phyloP scores from a whole-genome alignment of 768 basidiomycete genomes.

The Leucocoprinus birnbaumii region DNA sequence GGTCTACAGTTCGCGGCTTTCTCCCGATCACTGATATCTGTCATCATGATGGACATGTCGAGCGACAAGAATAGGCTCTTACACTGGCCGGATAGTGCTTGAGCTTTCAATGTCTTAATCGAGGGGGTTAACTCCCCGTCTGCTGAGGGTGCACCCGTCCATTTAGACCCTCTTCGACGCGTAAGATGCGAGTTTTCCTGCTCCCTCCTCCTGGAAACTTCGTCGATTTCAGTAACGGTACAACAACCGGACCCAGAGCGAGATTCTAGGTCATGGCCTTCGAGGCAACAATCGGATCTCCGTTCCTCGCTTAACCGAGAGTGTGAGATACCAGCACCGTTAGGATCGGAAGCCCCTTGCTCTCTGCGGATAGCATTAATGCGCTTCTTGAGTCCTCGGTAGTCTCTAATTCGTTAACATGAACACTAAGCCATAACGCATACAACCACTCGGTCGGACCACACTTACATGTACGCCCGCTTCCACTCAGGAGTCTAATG shows the following conservation, averaged over 20 bases:
- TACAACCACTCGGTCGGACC: too few species aligned
- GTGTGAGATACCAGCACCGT: background rate
- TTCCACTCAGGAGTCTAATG: conserved; percentile 73
- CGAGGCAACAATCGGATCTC: conserved; percentile 10
- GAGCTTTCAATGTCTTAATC: background rate
- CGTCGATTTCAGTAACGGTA: background rate
- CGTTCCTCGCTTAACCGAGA: background rate
- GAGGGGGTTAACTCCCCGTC: background rate
- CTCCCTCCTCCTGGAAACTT: background rate
- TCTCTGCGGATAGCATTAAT: conserved; percentile 51
- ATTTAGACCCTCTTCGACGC: background rate
- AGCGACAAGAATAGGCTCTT: background rate
- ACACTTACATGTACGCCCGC: conserved; percentile 54
- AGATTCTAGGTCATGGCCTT: background rate
- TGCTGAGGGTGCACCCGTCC: conserved; percentile 2
- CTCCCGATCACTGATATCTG: background rate
- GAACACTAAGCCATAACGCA: too few species aligned
- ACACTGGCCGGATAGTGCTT: conserved; percentile 12
- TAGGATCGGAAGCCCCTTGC: too few species aligned
- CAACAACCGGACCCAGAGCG: background rate
- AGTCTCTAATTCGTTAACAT: conserved; percentile 46
- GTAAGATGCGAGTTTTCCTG: background rate
- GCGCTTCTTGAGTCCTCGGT: conserved; percentile 65
- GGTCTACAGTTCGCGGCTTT: conserved; percentile 13
- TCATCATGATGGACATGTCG: background rate